A percentile compares a stretch with the other conserved stretches of the same genome.
Conservation (phyloP, 306 rosid species). For the Vigna reflexopilosa region DNA sequence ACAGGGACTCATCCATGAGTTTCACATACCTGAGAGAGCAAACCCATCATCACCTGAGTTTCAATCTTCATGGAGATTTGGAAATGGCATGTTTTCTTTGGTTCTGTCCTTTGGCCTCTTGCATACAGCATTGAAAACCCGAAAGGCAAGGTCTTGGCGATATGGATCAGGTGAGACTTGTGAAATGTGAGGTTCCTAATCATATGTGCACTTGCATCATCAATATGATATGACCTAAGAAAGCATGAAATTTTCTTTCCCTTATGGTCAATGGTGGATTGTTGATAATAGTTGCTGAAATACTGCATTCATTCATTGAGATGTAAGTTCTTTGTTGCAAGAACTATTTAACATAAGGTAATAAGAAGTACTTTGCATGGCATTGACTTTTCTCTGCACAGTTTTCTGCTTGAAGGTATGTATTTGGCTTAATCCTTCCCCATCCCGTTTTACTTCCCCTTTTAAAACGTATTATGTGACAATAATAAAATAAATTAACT, state of each 20-base stretch:
- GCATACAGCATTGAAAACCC: slow-evolving; percentile 70
- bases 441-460: not conserved
- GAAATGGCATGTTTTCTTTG: slow-evolving; percentile 87
- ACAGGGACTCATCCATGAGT: slow-evolving; percentile 76
- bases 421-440: not conserved
- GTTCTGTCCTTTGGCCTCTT: slow-evolving; percentile 80
- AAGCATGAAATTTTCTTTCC: slow-evolving; percentile 9
- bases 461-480: not conserved
- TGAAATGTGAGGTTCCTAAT: slow-evolving; percentile 22
- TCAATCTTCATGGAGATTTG: slow-evolving; percentile 85
- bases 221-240: not conserved
- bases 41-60: slow-evolving; percentile 58
- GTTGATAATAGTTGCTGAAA: slow-evolving; percentile 12
- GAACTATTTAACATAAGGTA: not conserved
- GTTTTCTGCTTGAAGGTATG: not conserved
- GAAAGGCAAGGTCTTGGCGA: slow-evolving; percentile 84
- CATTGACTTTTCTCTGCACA: not conserved
- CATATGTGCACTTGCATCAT: slow-evolving; percentile 22
- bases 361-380: not conserved
- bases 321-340: slow-evolving; percentile 20
- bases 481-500: not conserved
- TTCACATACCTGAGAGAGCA: slow-evolving; percentile 68
- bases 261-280: not conserved
- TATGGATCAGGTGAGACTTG: slow-evolving; percentile 70
- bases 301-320: slow-evolving; percentile 13